Evolutionary conservation across 805 yeast species (phyloP).

Genomic region (Starmerella potacharoeniae): DNA sequence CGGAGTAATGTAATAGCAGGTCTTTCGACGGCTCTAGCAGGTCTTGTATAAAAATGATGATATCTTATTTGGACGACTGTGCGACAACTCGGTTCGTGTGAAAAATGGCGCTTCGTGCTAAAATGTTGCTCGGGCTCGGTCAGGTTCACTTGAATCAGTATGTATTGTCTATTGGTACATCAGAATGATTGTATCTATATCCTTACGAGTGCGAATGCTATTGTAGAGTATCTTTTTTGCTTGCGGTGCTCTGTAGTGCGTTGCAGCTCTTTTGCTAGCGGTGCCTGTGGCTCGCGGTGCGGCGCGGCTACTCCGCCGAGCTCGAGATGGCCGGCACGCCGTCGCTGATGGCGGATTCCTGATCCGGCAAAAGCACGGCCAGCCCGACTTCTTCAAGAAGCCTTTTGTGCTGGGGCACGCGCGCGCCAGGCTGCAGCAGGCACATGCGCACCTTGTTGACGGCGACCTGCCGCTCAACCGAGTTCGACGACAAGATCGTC

Average conservation of each 20-base stretch:
- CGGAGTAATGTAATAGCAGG: background rate
- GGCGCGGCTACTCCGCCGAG: background rate
- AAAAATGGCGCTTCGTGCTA: no score
- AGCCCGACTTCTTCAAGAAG: slow-evolving; percentile 88
- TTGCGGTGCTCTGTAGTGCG: no score
- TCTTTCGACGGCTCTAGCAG: background rate
- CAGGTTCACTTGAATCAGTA: no score
- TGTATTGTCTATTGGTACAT: background rate
- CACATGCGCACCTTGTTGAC: slow-evolving; percentile 51
- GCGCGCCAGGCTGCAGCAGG: slow-evolving; percentile 41
- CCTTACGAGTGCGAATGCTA: background rate
- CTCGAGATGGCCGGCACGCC: background rate
- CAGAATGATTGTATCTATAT: background rate
- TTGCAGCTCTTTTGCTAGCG: no score
- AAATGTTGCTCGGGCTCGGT: no score
- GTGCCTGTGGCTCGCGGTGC: background rate
- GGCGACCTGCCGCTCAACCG: slow-evolving; percentile 44
- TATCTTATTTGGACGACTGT: background rate
- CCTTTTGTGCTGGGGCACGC: slow-evolving; percentile 61
- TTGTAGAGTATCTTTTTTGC: background rate
- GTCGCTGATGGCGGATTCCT: background rate
- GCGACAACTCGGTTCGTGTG: no score
- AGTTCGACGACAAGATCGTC: slow-evolving; percentile 49
- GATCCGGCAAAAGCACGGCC: slow-evolving; percentile 10
- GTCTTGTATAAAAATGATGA: background rate